Percentiles rank a stretch among this genome's conserved stretches.
Conservation (phyloP, 495 filamentous ascomycete species). For the Massariosphaeria phaeospora region DNA sequence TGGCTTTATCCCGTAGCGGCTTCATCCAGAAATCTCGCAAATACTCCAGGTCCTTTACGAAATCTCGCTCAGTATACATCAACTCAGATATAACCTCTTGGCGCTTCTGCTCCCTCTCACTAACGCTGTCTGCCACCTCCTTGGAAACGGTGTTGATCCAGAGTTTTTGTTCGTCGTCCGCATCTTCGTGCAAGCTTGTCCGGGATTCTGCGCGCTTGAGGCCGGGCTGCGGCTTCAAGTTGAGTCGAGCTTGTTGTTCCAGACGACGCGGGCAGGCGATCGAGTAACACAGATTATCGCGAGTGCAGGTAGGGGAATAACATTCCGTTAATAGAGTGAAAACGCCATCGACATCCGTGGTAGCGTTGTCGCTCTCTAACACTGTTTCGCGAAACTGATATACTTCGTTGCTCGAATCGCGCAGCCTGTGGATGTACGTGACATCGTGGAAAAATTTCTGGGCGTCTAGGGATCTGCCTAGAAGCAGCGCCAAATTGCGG, state of each 20-base stretch:
- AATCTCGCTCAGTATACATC: conserved; percentile 98
- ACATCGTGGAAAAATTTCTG: conserved; percentile 99
- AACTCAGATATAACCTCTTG: conserved; percentile 98
- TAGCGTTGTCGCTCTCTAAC: conserved; percentile 84
- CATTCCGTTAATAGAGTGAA: conserved; percentile 96
- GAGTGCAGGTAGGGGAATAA: conserved; percentile 95
- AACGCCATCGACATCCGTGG: conserved; percentile 87
- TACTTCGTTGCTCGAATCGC: conserved; percentile 84
- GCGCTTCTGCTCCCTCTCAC: conserved; percentile 90
- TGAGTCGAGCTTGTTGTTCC: conserved; percentile 90
- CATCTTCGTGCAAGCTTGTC: conserved; percentile 75
- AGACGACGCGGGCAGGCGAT: conserved; percentile 93
- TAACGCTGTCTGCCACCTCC: conserved; percentile 82
- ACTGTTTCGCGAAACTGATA: conserved; percentile 96
- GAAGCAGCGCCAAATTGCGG: conserved; percentile 83
- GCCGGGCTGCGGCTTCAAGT: conserved; percentile 84
- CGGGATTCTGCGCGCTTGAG: conserved; percentile 76
- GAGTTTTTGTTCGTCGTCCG: conserved; percentile 92
- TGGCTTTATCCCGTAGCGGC: conserved; percentile 66
- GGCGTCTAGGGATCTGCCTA: conserved; percentile 92
- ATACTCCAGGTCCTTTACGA: conserved; percentile 98
- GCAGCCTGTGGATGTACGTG: conserved; percentile 90
- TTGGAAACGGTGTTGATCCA: conserved; percentile 99
- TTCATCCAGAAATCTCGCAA: conserved; percentile 98
- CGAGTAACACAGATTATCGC: conserved; percentile 92